These are phyloP conservation scores for Hebeloma cylindrosporum DNA, from an alignment of 768 basidiomycete species.

Conservation along the genomic window DNA sequence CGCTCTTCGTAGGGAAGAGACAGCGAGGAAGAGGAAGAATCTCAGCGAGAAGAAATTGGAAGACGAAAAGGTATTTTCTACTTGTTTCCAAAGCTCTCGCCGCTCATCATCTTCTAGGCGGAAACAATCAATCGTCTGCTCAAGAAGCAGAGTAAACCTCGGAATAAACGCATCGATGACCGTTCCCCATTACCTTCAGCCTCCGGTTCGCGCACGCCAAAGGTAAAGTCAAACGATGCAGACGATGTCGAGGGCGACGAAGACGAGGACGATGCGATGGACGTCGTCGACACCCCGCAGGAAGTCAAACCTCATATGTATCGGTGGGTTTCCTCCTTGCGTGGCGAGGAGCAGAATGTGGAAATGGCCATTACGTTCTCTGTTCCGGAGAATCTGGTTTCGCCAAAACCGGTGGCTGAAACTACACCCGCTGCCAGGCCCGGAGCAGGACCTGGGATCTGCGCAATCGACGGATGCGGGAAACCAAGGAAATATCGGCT, in stretches of 20 bases:
- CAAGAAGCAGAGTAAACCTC: slow-evolving; percentile 77
- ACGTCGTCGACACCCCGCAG: slow-evolving; percentile 35
- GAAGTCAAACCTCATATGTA: slow-evolving; percentile 56
- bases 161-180: slow-evolving; percentile 57
- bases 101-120: slow-evolving; percentile 41
- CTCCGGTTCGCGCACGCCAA: slow-evolving; percentile 23
- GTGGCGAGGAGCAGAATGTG: slow-evolving; percentile 30
- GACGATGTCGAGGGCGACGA: slow-evolving; percentile 39
- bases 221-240: slow-evolving; percentile 25
- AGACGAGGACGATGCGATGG: slow-evolving; percentile 36
- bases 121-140: slow-evolving; percentile 89
- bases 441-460: slow-evolving; percentile 35
- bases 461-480: slow-evolving; percentile 60
- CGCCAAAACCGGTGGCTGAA: slow-evolving; percentile 1
- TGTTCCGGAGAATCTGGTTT: slow-evolving; percentile 39
- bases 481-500: slow-evolving; percentile 61
- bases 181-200: slow-evolving; percentile 32
- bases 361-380: slow-evolving; percentile 53
- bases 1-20: slow-evolving; percentile 75
- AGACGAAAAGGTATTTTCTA: slow-evolving; percentile 68
- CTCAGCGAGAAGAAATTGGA: slow-evolving; percentile 81
- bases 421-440: slow-evolving; percentile 5
- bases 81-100: background rate
- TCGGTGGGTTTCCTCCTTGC: slow-evolving; percentile 68
- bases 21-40: slow-evolving; percentile 77